phyloP scores from a whole-genome alignment of 768 basidiomycete genomes.

The Rubroboletus satanas region DNA sequence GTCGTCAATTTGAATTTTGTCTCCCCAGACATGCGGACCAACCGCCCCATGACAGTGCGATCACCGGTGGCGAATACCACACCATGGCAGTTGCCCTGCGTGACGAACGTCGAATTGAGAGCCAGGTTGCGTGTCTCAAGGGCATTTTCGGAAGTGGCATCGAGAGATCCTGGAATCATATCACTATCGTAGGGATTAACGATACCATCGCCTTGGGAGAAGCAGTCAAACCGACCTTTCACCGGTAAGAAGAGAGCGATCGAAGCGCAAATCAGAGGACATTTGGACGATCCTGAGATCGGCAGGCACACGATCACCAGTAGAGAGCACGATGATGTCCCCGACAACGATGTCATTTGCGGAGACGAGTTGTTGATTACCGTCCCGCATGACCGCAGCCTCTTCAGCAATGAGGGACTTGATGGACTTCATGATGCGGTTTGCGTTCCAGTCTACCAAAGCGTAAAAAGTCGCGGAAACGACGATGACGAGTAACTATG shows the following conservation, averaged over 20 bases:
- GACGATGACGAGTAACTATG: constrained; percentile 40
- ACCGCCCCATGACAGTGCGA: constrained; percentile 48
- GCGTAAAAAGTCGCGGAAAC: constrained; percentile 47
- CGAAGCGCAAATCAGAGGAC: constrained; percentile 50
- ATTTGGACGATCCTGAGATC: constrained; percentile 53
- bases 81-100: constrained; percentile 40
- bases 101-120: constrained; percentile 42
- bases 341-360: constrained; percentile 58
- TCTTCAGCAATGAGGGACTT: constrained; percentile 58
- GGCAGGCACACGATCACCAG: constrained; percentile 57
- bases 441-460: constrained; percentile 47
- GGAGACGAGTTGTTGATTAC: constrained; percentile 42
- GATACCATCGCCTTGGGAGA: neutral
- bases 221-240: constrained; percentile 33
- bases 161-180: constrained; percentile 42
- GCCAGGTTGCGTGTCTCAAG: constrained; percentile 47
- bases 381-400: constrained; percentile 52
- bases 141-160: constrained; percentile 48
- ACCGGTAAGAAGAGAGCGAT: constrained; percentile 52
- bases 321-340: constrained; percentile 49
- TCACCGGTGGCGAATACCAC: constrained; percentile 43
- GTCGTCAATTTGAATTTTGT: constrained; percentile 45
- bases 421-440: constrained; percentile 51
- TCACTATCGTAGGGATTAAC: constrained; percentile 26
- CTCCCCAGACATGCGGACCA: constrained; percentile 50